Evolutionary conservation across 176 grass and related monocot genomes (phyloP).

Genomic region (Bonia amplexicaulis): DNA sequence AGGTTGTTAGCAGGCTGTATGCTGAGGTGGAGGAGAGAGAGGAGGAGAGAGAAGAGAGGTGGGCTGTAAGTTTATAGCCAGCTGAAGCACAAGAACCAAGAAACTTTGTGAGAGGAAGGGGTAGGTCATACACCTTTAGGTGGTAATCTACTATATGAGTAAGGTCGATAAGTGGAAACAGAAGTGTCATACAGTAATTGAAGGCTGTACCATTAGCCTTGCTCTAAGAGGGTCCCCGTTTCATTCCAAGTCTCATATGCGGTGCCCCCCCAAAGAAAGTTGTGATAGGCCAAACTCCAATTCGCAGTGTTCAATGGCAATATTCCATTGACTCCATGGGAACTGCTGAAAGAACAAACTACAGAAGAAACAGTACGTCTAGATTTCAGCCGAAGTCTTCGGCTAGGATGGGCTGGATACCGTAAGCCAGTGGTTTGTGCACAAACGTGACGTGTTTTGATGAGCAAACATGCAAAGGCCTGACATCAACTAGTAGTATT

Average conservation of each 20-base stretch:
- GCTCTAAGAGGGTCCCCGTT: not conserved
- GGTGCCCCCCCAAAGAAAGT: not conserved
- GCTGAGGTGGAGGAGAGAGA: too few species aligned
- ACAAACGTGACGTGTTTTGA: not conserved
- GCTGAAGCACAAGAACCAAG: too few species aligned
- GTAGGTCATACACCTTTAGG: too few species aligned
- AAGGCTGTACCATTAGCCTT: too few species aligned
- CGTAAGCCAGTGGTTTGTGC: not conserved
- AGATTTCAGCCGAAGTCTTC: slow-evolving; percentile 13
- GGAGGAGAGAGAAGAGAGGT: too few species aligned
- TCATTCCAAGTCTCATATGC: not conserved
- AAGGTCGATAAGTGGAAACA: too few species aligned
- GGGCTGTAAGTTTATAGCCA: too few species aligned
- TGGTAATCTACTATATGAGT: too few species aligned
- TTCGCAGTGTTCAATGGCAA: not conserved
- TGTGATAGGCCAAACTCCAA: not conserved
- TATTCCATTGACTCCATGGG: not conserved
- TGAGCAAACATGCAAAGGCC: not conserved
- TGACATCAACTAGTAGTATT: not conserved
- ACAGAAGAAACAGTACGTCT: not conserved
- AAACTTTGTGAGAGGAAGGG: too few species aligned
- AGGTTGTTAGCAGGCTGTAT: too few species aligned
- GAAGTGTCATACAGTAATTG: too few species aligned
- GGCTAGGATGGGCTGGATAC: not conserved
- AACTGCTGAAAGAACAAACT: not conserved